Base-by-base conservation (phyloP, 2,329 filamentous ascomycete genomes). In the Tympanopsis confertula region DNA sequence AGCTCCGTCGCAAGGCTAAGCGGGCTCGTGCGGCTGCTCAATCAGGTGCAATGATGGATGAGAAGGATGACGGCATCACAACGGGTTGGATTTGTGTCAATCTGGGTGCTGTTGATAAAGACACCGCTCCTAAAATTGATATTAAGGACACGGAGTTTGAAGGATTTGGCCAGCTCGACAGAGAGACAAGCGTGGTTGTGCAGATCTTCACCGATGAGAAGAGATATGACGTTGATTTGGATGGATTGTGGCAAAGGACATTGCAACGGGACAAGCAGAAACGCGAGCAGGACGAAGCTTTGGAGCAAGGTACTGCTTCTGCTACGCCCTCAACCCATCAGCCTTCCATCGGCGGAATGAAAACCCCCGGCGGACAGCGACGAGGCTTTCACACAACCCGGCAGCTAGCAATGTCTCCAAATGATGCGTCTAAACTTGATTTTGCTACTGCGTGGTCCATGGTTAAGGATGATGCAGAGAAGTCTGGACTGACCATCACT, bases 1-100 rank as follows among this genome's bases (percentile, higher is more conserved):
- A 89, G 55, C 61, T 95, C 44, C 70, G 82, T 24, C 71, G 91
- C 30, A 82, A 88, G 55, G 78, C 83, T 5, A 85, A 86, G 55
- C 80, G 82, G 48, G 83, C 86, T 20, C 86, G 86, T 56, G 65
- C 95, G 42, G 64, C 94, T 47, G 86, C 84, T 13, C 82, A 74
- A 41, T 74, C 76, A 0, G 76, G 78, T n/a, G 68, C 72, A 35
- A 61, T 65, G 35, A 66, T 74, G 4, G 69, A 69, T 13, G 71
- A 71, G 35, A 63, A 71, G 2, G 88, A 94, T 48, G 86, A 95
- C 51, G 89, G 88, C 2, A 84, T 94, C 38, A 80, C 82, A 12
- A 95, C 89, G 1, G 88, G 87, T 7, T 98, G 91, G 91, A 82
- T 98, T 15, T 98, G 91, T 58, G 84, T 96, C 42, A 93, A 94